Percentiles rank a stretch among this genome's conserved stretches.
Evolutionary conservation across 2,329 filamentous ascomycete genomes (phyloP).

Genomic region (Neoarthrinium moseri): DNA sequence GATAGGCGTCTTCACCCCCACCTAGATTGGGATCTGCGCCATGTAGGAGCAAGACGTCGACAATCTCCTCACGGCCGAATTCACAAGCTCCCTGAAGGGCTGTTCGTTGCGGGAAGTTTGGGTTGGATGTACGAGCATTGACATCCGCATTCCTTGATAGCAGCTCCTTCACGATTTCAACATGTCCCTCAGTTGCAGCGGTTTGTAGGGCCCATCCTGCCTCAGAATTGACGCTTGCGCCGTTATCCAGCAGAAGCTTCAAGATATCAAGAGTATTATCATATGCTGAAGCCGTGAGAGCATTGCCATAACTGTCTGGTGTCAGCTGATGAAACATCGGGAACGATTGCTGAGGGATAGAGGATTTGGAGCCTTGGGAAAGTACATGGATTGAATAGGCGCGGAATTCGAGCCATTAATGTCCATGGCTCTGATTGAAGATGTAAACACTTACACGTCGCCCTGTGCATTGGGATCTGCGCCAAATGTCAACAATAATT

Average conservation of each 20-base stretch:
- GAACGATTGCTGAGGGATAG: too few relatives aligned
- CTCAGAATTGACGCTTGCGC: conserved; percentile 31
- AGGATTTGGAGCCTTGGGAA: too few relatives aligned
- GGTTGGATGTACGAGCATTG: conserved; percentile 27
- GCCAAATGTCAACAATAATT: conserved; percentile 32
- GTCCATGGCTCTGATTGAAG: background rate
- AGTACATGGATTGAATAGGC: too few relatives aligned
- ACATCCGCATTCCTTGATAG: conserved; percentile 32
- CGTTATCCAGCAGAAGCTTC: conserved; percentile 29
- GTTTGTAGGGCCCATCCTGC: conserved; percentile 37
- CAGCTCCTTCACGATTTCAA: conserved; percentile 32
- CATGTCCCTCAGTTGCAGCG: conserved; percentile 33
- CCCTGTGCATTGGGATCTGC: conserved; percentile 38
- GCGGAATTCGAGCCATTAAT: too few relatives aligned
- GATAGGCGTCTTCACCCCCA: conserved; percentile 29
- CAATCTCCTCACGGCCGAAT: conserved; percentile 31
- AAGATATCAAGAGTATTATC: conserved; percentile 33
- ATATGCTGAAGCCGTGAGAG: conserved; percentile 36
- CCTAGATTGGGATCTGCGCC: conserved; percentile 36
- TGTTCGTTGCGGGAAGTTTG: conserved; percentile 30
- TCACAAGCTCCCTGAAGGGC: conserved; percentile 39
- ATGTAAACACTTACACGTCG: conserved; percentile 31
- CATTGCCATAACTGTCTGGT: conserved; percentile 29
- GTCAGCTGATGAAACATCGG: background rate
- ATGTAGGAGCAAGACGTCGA: conserved; percentile 32